Base-by-base conservation (phyloP, 140 eudicot genomes). In the Senecio squalidus region DNA sequence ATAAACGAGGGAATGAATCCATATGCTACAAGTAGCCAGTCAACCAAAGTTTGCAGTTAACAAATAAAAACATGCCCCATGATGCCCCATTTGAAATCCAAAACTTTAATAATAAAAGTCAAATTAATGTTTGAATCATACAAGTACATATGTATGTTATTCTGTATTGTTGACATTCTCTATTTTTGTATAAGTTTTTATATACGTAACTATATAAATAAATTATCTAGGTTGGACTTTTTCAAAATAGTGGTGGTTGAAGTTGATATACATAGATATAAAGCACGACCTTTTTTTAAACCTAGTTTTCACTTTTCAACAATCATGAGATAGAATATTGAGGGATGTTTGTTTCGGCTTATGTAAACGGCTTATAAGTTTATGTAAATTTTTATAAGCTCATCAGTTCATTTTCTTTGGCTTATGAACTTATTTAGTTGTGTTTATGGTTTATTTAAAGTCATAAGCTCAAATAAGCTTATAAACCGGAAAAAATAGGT, bases 1-100 rank as follows among this genome's bases (percentile, higher is more conserved):
- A 49, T n/a, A 45, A 18, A 26, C 3, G 83, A 53, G 21, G 69
- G 81, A 76, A 71, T 78, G 79, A 72, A 60, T 55, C 52, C 33
- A 21, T 49, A 55, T 51, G 41, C 26, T 29, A 54, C 41, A 54
- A 54, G 40, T 4, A 41, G 43, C n/a, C 43, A 54, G 24, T 54
- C 60, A 29, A 54, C 60, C 41, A 29, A 54, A 29, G 43, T 54
- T 8, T 29, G 43, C 60, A 54, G 29, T 18, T 54, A 54, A 43
- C 16, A 20, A 15, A 11, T 16, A 43, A 14, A 41, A 27, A 16
- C 41, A 54, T 54, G 22, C 8, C 41, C 15, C 23, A 29, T 17
- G 60, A 54, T 15, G 43, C 16, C 23, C 26, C 14, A 7, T n/a
- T 14, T n/a, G 11, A 4, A 15, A 51, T n/a, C 33, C 26, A 54